Percentiles rank a stretch among this genome's conserved stretches.
Evolutionary conservation across 495 filamentous ascomycete species (phyloP).

Genomic region (Daldinia decipiens): DNA sequence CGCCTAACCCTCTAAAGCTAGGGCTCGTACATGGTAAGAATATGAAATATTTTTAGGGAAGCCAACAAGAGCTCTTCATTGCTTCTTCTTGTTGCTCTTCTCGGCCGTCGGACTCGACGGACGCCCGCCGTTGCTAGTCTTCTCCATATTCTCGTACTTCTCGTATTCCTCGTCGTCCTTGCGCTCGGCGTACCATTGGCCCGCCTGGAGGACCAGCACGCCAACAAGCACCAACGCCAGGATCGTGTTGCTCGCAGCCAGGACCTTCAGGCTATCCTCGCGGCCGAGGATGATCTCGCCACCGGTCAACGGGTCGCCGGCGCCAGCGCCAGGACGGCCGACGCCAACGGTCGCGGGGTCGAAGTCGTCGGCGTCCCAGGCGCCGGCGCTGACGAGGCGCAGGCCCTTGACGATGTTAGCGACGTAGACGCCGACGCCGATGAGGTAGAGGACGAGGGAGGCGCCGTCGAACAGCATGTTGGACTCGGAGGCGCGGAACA

Average conservation of each 20-base stretch:
- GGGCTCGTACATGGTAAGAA: conserved; percentile 3
- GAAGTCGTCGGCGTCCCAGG: conserved; percentile 63
- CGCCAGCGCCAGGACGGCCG: conserved; percentile 42
- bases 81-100: conserved; percentile 52
- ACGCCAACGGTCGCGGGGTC: conserved; percentile 45
- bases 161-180: conserved; percentile 87
- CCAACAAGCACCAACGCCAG: conserved; percentile 89
- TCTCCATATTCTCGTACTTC: conserved; percentile 63
- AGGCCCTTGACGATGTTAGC: conserved; percentile 96
- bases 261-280: conserved; percentile 87
- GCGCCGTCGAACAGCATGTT: conserved; percentile 98
- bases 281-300: conserved; percentile 66
- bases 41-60: neutral
- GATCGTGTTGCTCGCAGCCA: conserved; percentile 97
- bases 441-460: conserved; percentile 87
- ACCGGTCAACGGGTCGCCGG: conserved; percentile 48
- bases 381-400: conserved; percentile 72
- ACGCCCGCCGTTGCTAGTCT: conserved; percentile 41
- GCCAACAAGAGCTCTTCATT: conserved; percentile 18
- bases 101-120: conserved; percentile 39
- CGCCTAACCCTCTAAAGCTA: neutral
- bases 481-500: conserved; percentile 88
- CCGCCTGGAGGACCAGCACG: conserved; percentile 91
- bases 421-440: conserved; percentile 89
- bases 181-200: conserved; percentile 97